phyloP scores from a whole-genome alignment of 2,329 filamentous ascomycete species.

The Colletotrichum salicis region DNA sequence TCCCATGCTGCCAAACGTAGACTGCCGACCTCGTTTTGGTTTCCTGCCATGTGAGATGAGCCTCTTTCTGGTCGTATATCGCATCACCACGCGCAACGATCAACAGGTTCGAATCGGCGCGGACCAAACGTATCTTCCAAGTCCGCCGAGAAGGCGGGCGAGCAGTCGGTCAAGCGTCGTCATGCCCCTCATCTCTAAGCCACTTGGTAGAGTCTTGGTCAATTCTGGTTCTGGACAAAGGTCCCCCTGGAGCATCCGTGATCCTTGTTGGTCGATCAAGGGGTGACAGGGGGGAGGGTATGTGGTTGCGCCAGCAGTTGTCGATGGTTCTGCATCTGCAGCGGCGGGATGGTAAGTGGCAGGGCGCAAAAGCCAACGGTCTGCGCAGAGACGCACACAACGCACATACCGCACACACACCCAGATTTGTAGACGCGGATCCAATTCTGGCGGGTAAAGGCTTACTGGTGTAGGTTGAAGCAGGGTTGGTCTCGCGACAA shows the following conservation, averaged over 20 bases:
- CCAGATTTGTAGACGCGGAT: background rate
- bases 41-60: conserved; percentile 15
- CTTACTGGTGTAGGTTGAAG: background rate
- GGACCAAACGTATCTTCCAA: conserved; percentile 23
- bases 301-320: background rate
- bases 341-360: conserved; percentile 1
- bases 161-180: conserved; percentile 22
- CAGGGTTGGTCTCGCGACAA: conserved; percentile 8
- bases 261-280: conserved; percentile 25
- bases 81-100: conserved; percentile 11
- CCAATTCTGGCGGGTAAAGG: background rate
- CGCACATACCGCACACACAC: conserved; percentile 2
- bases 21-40: background rate
- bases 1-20: background rate
- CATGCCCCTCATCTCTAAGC: conserved; percentile 32
- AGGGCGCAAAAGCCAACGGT: conserved; percentile 29
- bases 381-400: conserved; percentile 16
- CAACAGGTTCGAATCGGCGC: conserved; percentile 8
- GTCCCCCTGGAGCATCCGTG: conserved; percentile 17
- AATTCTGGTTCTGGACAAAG: conserved; percentile 26
- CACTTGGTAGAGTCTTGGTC: conserved; percentile 17
- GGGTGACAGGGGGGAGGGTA: background rate
- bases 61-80: conserved; percentile 19
- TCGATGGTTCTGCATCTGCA: background rate
- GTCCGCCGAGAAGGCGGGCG: conserved; percentile 32